Evolutionary conservation across 106 monocot genomes (phyloP), one percentile per base, ranked within the genome.

Genomic region (Dendrobium huoshanense): DNA sequence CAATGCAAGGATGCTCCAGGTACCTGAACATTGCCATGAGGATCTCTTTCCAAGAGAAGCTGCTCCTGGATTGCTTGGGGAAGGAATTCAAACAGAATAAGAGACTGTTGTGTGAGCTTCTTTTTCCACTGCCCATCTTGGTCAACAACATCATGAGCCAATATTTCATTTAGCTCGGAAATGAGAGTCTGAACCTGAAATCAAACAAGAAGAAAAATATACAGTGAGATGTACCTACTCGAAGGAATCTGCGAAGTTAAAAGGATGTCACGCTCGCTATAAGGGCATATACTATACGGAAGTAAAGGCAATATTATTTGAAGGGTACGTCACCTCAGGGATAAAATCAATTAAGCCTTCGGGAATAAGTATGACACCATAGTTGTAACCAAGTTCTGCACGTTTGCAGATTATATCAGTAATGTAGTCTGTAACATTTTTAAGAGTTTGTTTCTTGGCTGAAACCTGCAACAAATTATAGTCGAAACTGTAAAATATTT

Each of bases 281-380:
- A 49, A 48, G 24, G 0, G 41, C 15, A 75, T 11, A 33, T 16
- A 74, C 41, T 43, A 20, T 43, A 42, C 4, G 41, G 18, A 74
- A 44, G n/a, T 11, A 44, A 20, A 43, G 33, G 40, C 0, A 43
- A 74, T 5, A 20, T 33, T 37, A 13, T 74, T 74, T 56, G 7
- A 73, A 74, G 31, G 37, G 18, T 80, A 51, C 49, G 25, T 19
- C 79, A 98, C 98, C 98, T 98, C 98, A 5, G 98, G 98, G 41
- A 98, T 91, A 73, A 98, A 98, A 84, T 98, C 98, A 82, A 98
- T 98, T 75, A 98, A 86, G 64, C 98, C 98, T 88, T 98, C 98
- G 75, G 98, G 98, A 33, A 98, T 91, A 84, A 98, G 95, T 70
- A 98, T 95, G 17, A 98, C 98, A 59, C 98, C 98, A 85, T 98